A percentile compares a stretch with the other conserved stretches of the same genome.
Conservation (phyloP, 208 protist genomes). For the Sergeia podlipaevii region DNA sequence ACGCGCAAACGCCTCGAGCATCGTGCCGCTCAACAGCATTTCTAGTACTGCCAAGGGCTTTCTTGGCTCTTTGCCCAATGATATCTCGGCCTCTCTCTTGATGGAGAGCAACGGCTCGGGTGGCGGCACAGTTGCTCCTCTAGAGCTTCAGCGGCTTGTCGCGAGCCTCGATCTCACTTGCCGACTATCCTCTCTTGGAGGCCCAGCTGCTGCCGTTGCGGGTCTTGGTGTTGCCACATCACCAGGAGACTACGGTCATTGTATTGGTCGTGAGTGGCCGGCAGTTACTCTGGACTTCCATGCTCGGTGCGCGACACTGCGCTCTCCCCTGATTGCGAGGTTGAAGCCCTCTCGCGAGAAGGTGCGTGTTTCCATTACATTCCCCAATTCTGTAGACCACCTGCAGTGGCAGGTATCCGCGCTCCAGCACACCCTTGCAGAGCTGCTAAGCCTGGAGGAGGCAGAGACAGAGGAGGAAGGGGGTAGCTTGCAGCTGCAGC, state of each 20-base stretch:
- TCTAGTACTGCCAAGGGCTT: too few relatives aligned
- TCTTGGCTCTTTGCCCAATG: too few relatives aligned
- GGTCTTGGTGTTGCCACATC: neutral
- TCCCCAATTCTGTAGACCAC: slow-evolving; percentile 8
- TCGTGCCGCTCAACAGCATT: too few relatives aligned
- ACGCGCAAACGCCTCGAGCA: too few relatives aligned
- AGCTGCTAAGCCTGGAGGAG: neutral
- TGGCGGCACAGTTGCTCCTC: too few relatives aligned
- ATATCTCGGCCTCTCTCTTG: too few relatives aligned
- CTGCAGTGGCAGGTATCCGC: slow-evolving; percentile 2
- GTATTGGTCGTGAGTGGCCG: slow-evolving; percentile 40
- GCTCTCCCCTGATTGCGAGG: slow-evolving; percentile 28
- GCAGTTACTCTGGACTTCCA: slow-evolving; percentile 46
- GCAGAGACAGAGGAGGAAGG: slow-evolving; percentile 6
- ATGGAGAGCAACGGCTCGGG: too few relatives aligned
- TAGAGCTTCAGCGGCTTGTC: too few relatives aligned
- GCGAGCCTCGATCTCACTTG: neutral
- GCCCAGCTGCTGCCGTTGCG: slow-evolving; percentile 1
- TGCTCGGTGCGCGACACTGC: slow-evolving; percentile 43
- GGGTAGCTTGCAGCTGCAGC: neutral
- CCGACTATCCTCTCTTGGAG: neutral
- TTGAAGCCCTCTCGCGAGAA: slow-evolving; percentile 6
- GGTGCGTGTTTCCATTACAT: slow-evolving; percentile 22
- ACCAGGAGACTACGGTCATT: neutral
- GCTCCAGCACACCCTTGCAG: neutral